These are phyloP conservation scores for Akanthomyces uredinophilus DNA, from an alignment of 2,329 filamentous ascomycete species.

Conservation along the genomic window DNA sequence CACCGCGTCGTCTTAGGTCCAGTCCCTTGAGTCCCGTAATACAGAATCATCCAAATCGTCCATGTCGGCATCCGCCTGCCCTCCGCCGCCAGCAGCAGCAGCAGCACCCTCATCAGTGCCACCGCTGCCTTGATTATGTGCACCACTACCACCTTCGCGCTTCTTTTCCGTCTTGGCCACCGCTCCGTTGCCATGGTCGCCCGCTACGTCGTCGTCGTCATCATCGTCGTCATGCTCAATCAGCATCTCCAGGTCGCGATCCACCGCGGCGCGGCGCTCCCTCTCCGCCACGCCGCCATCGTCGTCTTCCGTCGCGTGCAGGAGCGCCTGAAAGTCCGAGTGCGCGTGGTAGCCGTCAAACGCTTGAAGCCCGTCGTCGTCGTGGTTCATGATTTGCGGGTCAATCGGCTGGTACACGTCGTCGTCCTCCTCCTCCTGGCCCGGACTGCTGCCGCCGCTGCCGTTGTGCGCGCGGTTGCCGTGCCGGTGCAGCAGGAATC, in stretches of 20 bases:
- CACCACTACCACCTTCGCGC: constrained; percentile 21
- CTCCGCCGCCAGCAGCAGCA: not conserved
- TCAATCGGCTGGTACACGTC: constrained; percentile 51
- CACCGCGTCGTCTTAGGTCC: not conserved
- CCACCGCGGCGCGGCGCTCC: constrained; percentile 30
- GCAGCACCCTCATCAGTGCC: not conserved
- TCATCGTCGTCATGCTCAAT: constrained; percentile 37
- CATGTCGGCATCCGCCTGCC: constrained; percentile 12
- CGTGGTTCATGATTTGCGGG: constrained; percentile 52
- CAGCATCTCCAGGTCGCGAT: constrained; percentile 48
- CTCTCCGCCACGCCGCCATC: constrained; percentile 28
- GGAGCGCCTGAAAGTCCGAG: constrained; percentile 49
- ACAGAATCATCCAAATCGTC: constrained; percentile 8
- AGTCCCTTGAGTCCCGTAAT: not conserved
- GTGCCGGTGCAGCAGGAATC: no score
- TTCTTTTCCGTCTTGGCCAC: constrained; percentile 8
- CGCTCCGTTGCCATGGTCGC: not conserved
- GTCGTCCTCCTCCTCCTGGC: constrained; percentile 21
- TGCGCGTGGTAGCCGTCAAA: constrained; percentile 40
- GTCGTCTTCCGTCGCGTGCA: constrained; percentile 42
- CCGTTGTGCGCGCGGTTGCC: constrained; percentile 28
- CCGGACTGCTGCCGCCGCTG: constrained; percentile 14
- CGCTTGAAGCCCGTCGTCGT: constrained; percentile 21
- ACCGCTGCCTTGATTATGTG: constrained; percentile 14
- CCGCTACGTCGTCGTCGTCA: not conserved